Evolutionary conservation across 75 land plant species (phyloP).

Genomic region (Pinus albicaulis): DNA sequence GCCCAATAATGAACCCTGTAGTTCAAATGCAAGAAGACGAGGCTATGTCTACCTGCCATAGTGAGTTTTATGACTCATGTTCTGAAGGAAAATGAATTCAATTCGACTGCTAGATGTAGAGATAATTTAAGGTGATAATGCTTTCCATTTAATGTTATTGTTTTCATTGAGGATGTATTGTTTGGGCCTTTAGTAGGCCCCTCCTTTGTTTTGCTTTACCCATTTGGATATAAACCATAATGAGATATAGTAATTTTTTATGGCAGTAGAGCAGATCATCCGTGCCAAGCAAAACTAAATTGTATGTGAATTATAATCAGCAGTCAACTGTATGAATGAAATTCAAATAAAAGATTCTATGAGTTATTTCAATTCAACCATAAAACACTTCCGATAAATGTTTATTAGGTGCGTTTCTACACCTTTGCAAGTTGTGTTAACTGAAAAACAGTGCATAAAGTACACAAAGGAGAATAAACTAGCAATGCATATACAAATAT

Average conservation of each 20-base stretch:
- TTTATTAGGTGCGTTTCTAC: background rate
- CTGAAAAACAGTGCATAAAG: too few species aligned
- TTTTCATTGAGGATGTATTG: background rate
- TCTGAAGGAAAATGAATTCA: slow-evolving; percentile 11
- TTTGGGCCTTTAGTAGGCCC: background rate
- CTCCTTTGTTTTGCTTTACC: background rate
- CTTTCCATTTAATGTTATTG: background rate
- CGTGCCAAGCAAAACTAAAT: background rate
- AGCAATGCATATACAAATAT: too few species aligned
- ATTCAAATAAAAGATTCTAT: background rate
- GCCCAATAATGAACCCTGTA: slow-evolving; percentile 72
- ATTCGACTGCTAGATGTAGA: background rate
- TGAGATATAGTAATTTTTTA: background rate
- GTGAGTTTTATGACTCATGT: slow-evolving; percentile 40
- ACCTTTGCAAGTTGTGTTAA: too few species aligned
- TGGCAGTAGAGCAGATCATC: background rate
- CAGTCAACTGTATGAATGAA: background rate
- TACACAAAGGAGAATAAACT: too few species aligned
- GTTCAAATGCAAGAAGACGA: slow-evolving; percentile 86
- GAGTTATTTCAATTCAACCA: background rate
- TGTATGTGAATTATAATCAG: background rate
- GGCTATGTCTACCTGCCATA: slow-evolving; percentile 70
- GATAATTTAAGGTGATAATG: slow-evolving; percentile 15
- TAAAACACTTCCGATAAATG: background rate
- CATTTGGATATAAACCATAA: background rate